These are phyloP conservation scores for Pinus taeda DNA, from an alignment of 75 land plant genomes.

Conservation along the genomic window DNA sequence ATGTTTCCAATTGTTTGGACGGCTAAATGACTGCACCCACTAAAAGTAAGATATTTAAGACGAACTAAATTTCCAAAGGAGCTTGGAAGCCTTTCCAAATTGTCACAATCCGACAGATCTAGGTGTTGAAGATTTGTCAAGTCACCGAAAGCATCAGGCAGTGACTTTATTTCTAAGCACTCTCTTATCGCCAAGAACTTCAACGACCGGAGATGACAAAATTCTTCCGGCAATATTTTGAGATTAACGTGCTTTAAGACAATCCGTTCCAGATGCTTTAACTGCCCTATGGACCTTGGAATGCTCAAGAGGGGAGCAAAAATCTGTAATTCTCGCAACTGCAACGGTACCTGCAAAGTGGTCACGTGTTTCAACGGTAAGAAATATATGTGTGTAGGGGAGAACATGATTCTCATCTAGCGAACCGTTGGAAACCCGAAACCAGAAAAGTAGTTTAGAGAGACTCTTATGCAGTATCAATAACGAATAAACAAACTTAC, in stretches of 20 bases:
- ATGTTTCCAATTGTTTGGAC: background rate
- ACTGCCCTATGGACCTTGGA: background rate
- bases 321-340: background rate
- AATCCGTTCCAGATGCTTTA: background rate
- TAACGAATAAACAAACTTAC: no score
- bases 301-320: background rate
- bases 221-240: background rate
- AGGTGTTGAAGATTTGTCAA: background rate
- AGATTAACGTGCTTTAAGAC: background rate
- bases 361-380: background rate
- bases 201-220: background rate
- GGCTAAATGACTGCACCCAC: background rate
- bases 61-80: background rate
- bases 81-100: background rate
- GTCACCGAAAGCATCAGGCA: background rate
- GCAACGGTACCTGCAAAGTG: background rate
- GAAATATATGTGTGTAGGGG: background rate
- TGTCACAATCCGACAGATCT: background rate
- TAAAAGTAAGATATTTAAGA: background rate
- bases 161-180: background rate
- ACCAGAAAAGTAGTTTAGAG: no score
- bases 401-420: no score
- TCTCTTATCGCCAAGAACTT: background rate
- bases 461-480: no score
- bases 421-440: no score